Base-by-base conservation (phyloP, 192 early-diverging fungal species). In the Coemansia guatemalensis region DNA sequence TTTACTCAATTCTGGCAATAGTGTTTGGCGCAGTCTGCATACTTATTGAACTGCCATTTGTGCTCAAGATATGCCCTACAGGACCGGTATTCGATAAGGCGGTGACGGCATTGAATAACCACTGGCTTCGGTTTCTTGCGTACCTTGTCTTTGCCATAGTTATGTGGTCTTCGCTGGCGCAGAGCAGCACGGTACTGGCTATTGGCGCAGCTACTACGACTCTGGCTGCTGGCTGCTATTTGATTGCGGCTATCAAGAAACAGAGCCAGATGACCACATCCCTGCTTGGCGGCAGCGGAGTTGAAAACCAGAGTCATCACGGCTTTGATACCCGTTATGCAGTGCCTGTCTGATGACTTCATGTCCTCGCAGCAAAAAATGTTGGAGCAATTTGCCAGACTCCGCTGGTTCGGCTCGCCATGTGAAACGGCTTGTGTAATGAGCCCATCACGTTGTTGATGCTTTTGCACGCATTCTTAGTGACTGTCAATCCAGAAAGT, bases 141-240 rank as follows among this genome's bases (percentile, higher is more conserved):
- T 80, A 80, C 24, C 55, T 80, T 30, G 62, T 71, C n/a, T 83
- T 83, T 73, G 71, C 81, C 1, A 59, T 66, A 11, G 67, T 83
- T 27, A 83, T 78, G 75, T 83, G 81, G 81, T 67, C 81, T 41
- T 83, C 81, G 56, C 56, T 83, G 57, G 67, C 81, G 6, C 67
- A 75, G 53, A 61, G 67, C 64, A 70, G 75, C 33, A 69, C 75
- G 1, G 54, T 83, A 1, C 63, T 83, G 55, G 75, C 67, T 8
- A 72, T 83, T 58, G 81, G 75, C 2, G 81, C 81, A 4, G 66
- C 62, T 1, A 75, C 76, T 5, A 58, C 72, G 6, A 78, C 81
- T 22, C 17, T 83, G 50, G 65, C 81, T 4, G 71, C 72, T 20
- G 41, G 18, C 22, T 78, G 72, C 68, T 83, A 83, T 56, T 53